Evolutionary conservation across 352 stramenopile species (phyloP), one percentile per base, ranked within the genome.

Genomic region (Phytopythium cucurbitacearum): DNA sequence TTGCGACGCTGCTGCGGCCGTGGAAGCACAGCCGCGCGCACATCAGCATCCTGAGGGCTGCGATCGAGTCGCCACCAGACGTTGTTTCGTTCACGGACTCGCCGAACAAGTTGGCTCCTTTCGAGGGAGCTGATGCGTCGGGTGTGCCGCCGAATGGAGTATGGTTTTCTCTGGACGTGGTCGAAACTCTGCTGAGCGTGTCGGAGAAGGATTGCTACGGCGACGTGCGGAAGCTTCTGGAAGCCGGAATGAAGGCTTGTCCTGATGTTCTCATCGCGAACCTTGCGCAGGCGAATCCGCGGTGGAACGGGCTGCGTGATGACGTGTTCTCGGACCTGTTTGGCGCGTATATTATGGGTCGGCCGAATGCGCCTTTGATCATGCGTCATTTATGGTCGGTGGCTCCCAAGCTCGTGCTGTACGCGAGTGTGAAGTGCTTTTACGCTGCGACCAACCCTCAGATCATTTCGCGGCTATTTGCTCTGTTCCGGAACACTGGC

Each of bases 261-360:
- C 85, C 85, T 0, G 85, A 95, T 54, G 82, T 95, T 33, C 62
- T 95, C 48, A 95, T 95, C 46, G 85, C 85, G 12, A 95, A 95
- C 57, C 51, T 95, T 40, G 85, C 85, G 11, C 79, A 92, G 40
- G 76, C 80, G 1, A 75, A 81, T 7, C 67, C 83, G 50, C 79
- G 74, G 10, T 95, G 82, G 82, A 95, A 93, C 60, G 80, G 73
- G 13, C 51, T 95, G 16, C 83, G 83, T 12, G 85, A 93, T 43
- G 82, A 95, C 40, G 69, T 95, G 12, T 95, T 95, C 57, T 89
- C 82, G n/a, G 85, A 95, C 51, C 56, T 95, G 15, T 92, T 95
- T 61, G 79, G 75, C 36, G 84, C 78, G 51, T 95, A 95, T 60
- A 92, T 95, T 45, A 85, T 91, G 73, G 80, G 80, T 7, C 78